Conservation (phyloP, 371 early-diverging fungal species). For the Mitosporidium daphniae region DNA sequence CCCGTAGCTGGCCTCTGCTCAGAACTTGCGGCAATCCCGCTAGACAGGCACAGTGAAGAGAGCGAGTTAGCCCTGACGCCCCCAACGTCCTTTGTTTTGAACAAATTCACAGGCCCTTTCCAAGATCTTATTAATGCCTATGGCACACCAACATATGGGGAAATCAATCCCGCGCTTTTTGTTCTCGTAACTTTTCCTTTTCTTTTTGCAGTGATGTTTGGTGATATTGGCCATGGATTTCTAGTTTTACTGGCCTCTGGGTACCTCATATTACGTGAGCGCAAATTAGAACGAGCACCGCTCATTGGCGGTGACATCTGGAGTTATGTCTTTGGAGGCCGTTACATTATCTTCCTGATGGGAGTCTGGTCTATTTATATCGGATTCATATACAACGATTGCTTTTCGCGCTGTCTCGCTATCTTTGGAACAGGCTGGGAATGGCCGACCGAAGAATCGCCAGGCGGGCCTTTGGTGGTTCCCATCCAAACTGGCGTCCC, state of each 20-base stretch:
- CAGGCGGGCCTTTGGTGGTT: not conserved
- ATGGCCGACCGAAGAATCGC: too few species aligned
- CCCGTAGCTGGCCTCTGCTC: too few species aligned
- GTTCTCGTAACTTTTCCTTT: slow-evolving; percentile 91
- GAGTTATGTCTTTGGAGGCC: slow-evolving; percentile 65
- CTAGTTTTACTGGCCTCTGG: slow-evolving; percentile 31
- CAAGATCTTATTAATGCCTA: slow-evolving; percentile 90
- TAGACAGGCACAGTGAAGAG: too few species aligned
- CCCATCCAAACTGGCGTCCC: slow-evolving; percentile 14
- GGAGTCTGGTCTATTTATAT: slow-evolving; percentile 79
- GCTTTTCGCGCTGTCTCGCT: slow-evolving; percentile 43
- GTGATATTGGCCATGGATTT: slow-evolving; percentile 90
- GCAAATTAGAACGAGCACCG: slow-evolving; percentile 26
- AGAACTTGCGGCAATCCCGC: too few species aligned
- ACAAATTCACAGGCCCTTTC: slow-evolving; percentile 75
- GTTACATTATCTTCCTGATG: slow-evolving; percentile 87
- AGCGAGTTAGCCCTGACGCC: too few species aligned
- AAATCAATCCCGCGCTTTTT: slow-evolving; percentile 96
- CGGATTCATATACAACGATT: slow-evolving; percentile 89
- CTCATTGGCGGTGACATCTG: slow-evolving; percentile 2
- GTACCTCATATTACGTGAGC: slow-evolving; percentile 40
- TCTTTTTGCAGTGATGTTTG: slow-evolving; percentile 98
- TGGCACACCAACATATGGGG: slow-evolving; percentile 86
- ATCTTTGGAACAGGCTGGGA: slow-evolving; percentile 37
- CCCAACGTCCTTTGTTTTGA: slow-evolving; percentile 76